Base-by-base conservation (phyloP, 192 early-diverging fungal genomes). In the Nowakowskiella sp. region DNA sequence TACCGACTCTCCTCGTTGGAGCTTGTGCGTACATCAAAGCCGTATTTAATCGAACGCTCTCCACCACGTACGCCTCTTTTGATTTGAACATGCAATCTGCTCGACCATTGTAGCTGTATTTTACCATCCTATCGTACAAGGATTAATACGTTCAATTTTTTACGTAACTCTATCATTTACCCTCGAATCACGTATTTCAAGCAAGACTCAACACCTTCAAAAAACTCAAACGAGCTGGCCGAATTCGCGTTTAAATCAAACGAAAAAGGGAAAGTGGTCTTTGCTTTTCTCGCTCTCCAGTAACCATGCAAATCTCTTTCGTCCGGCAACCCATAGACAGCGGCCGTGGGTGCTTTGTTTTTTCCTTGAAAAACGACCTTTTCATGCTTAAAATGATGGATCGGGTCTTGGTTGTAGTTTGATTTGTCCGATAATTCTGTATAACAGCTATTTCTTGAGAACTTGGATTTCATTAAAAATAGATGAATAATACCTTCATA, bases 201-300 rank as follows among this genome's bases (percentile, higher is more conserved):
- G 60, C 58, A 71, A 9, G 80, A n/a, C 36, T 39, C 13, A 13
- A 19, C 70, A 1, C 67, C 53, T 30, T 54, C 64, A 19, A 66
- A 62, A 65, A 71, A 82, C 26, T 61, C 52, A 51, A 76, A 59
- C 5, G 73, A 81, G 56, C 69, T 72, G 42, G 81, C 78, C 4
- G 71, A 71, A 45, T 83, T 79, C 22, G 64, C 55, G n/a, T 78
- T 78, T 6, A 83, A 62, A 24, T 78, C 67, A 49, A 83, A 83
- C 6, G 79, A 65, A 55, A 83, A 83, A 2, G 77, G 73, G 48
- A 83, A 83, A 0, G 74, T 75, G 9, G 81, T 82, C 55, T 80
- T 83, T 34, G 72, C 79, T 52, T 83, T 83, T 46, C 72, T 72
- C 4, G 81, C 81, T 24, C 55, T 60, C 74, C 78, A 83, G 53